These are phyloP conservation scores for Edaphochlamys debaryana DNA, from an alignment of 139 green algal genomes.

Conservation along the genomic window DNA sequence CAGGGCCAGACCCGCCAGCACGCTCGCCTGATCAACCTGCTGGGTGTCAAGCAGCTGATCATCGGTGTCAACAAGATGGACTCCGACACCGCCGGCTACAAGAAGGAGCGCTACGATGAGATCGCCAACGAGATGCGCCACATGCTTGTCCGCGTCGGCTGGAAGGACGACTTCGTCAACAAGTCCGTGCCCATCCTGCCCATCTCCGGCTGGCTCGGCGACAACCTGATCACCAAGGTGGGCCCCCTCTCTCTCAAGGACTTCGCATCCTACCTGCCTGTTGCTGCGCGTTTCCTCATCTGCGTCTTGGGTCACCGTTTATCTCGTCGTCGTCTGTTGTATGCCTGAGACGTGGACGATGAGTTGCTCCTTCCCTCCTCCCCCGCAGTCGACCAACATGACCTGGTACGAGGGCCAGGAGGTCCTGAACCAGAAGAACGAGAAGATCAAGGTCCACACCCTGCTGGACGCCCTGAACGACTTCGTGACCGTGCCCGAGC, in stretches of 20 bases:
- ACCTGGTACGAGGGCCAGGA: slow-evolving; percentile 92
- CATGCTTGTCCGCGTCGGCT: slow-evolving; percentile 87
- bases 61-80: slow-evolving; percentile 98
- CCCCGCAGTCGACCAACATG: slow-evolving; percentile 87
- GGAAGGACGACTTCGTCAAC: slow-evolving; percentile 89
- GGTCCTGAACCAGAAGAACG: slow-evolving; percentile 65
- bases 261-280: not conserved
- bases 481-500: slow-evolving; percentile 83
- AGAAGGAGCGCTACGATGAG: slow-evolving; percentile 95
- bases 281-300: not conserved
- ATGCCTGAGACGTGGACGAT: too few species aligned
- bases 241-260: too few species aligned
- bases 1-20: slow-evolving; percentile 99
- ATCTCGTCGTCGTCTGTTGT: too few species aligned
- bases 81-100: slow-evolving; percentile 93
- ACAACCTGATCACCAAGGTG: slow-evolving; percentile 98
- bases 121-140: slow-evolving; percentile 97
- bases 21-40: slow-evolving; percentile 95
- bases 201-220: slow-evolving; percentile 98
- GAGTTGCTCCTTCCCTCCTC: too few species aligned
- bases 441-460: slow-evolving; percentile 74
- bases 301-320: too few species aligned
- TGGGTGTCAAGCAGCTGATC: slow-evolving; percentile 99
- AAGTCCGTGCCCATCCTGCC: slow-evolving; percentile 93
- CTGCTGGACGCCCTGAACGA: slow-evolving; percentile 93